phyloP scores from a whole-genome alignment of 805 yeast species.

The Naumovozyma castellii region DNA sequence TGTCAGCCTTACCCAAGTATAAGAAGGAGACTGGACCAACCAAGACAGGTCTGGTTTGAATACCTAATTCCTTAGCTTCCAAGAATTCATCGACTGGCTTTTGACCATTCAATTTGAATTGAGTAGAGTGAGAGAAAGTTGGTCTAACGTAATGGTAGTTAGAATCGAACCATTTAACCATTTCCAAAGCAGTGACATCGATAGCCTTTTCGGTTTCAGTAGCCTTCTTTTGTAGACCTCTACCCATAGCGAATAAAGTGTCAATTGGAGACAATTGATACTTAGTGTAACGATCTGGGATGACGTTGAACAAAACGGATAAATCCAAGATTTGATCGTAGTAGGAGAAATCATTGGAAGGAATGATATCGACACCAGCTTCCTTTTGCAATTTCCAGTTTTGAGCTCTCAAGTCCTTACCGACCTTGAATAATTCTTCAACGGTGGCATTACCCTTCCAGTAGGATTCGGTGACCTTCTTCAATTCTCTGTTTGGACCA shows the following conservation, averaged over 20 bases:
- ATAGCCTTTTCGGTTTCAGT: conserved; percentile 80
- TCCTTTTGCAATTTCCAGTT: conserved; percentile 98
- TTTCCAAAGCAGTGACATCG: conserved; percentile 97
- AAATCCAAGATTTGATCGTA: conserved; percentile 95
- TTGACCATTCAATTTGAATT: conserved; percentile 89
- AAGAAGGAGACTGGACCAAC: conserved; percentile 96
- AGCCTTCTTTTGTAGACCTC: conserved; percentile 97
- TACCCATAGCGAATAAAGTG: conserved; percentile 97
- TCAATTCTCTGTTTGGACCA: conserved; percentile 98
- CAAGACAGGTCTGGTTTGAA: conserved; percentile 94
- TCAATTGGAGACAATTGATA: conserved; percentile 75
- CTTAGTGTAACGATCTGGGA: conserved; percentile 95
- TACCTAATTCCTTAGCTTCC: conserved; percentile 94
- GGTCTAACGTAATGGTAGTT: conserved; percentile 99
- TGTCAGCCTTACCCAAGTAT: conserved; percentile 95
- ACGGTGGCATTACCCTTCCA: conserved; percentile 89
- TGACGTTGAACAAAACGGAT: conserved; percentile 84
- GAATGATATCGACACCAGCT: conserved; percentile 94
- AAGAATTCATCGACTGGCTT: conserved; percentile 96
- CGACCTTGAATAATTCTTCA: conserved; percentile 83
- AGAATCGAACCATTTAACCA: conserved; percentile 99
- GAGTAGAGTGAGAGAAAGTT: conserved; percentile 90
- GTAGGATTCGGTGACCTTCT: conserved; percentile 98
- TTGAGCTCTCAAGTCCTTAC: conserved; percentile 88
- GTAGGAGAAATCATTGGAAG: conserved; percentile 96